Conservation (phyloP, 2,329 filamentous ascomycete genomes). For the Endoconidiophora polonica region DNA sequence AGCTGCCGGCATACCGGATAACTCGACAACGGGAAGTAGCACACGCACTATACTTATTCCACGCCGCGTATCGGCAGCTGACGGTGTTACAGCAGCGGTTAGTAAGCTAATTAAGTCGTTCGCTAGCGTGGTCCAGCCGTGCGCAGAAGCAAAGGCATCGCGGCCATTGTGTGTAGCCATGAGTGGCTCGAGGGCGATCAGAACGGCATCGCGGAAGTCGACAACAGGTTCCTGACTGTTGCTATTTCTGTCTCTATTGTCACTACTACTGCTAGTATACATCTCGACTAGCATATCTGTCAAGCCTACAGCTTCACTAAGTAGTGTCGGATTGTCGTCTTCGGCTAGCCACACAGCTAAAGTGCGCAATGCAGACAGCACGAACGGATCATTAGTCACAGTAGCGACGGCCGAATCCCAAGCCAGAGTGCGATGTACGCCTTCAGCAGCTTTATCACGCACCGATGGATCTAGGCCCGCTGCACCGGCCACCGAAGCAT, state of each 20-base stretch:
- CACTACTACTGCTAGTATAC: conserved; percentile 25
- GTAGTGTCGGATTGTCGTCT: conserved; percentile 43
- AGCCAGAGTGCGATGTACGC: conserved; percentile 31
- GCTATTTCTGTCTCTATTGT: conserved; percentile 7
- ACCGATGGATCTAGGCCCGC: conserved; percentile 43
- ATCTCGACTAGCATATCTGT: conserved; percentile 48
- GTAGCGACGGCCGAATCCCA: conserved; percentile 40
- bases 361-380: conserved; percentile 39
- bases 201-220: conserved; percentile 39
- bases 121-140: conserved; percentile 36
- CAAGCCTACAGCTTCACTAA: conserved; percentile 39
- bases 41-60: conserved; percentile 40
- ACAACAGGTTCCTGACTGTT: conserved; percentile 17
- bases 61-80: conserved; percentile 23
- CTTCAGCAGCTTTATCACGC: conserved; percentile 27
- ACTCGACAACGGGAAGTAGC: conserved; percentile 34
- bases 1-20: conserved; percentile 19
- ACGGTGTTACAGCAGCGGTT: conserved; percentile 13
- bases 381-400: conserved; percentile 37
- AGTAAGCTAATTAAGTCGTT: conserved; percentile 26
- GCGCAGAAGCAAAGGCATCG: conserved; percentile 23
- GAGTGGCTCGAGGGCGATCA: conserved; percentile 44
- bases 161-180: conserved; percentile 31
- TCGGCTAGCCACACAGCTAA: conserved; percentile 53
- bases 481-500: conserved; percentile 45